phyloP scores from a whole-genome alignment of 2,329 filamentous ascomycete species.

The Cladosporium phlei region DNA sequence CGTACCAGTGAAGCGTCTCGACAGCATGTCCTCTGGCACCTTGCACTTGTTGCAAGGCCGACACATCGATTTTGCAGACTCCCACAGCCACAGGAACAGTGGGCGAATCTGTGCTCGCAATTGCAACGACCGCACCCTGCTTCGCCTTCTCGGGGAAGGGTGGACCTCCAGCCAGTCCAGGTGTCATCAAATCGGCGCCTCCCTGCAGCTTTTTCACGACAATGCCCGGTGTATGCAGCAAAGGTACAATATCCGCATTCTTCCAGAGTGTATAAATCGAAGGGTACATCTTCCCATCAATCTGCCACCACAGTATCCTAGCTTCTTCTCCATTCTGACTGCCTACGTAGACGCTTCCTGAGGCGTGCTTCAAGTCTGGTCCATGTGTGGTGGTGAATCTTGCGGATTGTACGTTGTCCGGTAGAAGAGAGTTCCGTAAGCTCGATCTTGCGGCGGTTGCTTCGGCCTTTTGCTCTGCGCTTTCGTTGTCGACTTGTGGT shows the following conservation, averaged over 20 bases:
- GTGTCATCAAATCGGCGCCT: constrained; percentile 66
- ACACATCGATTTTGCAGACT: constrained; percentile 60
- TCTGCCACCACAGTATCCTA: constrained; percentile 60
- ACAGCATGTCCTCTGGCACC: constrained; percentile 62
- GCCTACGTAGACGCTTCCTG: constrained; percentile 62
- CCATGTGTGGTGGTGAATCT: constrained; percentile 63
- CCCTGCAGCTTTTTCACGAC: constrained; percentile 59
- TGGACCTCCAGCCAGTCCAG: constrained; percentile 59
- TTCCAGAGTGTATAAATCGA: constrained; percentile 63
- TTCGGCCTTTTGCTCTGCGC: constrained; percentile 41
- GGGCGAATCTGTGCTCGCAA: constrained; percentile 55
- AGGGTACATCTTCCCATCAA: constrained; percentile 52
- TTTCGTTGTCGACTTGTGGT: constrained; percentile 27
- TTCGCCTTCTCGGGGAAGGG: constrained; percentile 58
- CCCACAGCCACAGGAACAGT: constrained; percentile 62
- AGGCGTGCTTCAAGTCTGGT: constrained; percentile 56
- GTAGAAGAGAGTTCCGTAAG: constrained; percentile 56
- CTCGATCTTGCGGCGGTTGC: constrained; percentile 44
- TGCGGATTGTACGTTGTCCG: constrained; percentile 58
- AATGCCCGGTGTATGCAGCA: constrained; percentile 60
- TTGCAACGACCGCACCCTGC: constrained; percentile 58
- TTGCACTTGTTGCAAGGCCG: constrained; percentile 50
- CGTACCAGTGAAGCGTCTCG: constrained; percentile 61
- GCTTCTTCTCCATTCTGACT: constrained; percentile 53
- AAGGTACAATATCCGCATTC: constrained; percentile 55